phyloP scores from a whole-genome alignment of 2,329 filamentous ascomycete species.

The Metarhizium humberi region DNA sequence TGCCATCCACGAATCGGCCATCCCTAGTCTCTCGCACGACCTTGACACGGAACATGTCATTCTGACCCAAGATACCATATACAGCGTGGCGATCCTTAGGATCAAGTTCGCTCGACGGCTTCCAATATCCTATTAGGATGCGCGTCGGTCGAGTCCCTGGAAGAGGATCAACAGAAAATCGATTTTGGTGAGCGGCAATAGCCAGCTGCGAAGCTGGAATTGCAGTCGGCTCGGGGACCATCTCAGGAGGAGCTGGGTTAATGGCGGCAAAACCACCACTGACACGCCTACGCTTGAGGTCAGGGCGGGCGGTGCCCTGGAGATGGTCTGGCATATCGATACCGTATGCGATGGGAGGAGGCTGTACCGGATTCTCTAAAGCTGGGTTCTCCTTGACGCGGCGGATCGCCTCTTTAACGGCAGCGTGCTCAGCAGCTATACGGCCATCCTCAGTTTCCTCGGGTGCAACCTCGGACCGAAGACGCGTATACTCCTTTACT shows the following conservation, averaged over 20 bases:
- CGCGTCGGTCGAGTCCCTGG: slow-evolving; percentile 46
- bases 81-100: slow-evolving; percentile 49
- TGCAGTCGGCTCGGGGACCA: neutral
- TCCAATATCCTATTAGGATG: slow-evolving; percentile 52
- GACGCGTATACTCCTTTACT: slow-evolving; percentile 53
- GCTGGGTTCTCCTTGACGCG: slow-evolving; percentile 33
- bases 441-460: slow-evolving; percentile 30
- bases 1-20: slow-evolving; percentile 46
- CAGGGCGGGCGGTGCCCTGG: slow-evolving; percentile 23
- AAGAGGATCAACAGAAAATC: slow-evolving; percentile 29
- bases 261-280: slow-evolving; percentile 26
- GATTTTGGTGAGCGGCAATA: slow-evolving; percentile 10
- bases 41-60: slow-evolving; percentile 58
- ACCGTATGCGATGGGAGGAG: slow-evolving; percentile 41
- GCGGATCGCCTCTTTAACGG: slow-evolving; percentile 37
- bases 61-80: slow-evolving; percentile 51
- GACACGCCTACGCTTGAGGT: slow-evolving; percentile 38
- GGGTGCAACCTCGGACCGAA: slow-evolving; percentile 30
- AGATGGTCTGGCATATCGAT: slow-evolving; percentile 35
- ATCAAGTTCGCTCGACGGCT: slow-evolving; percentile 37
- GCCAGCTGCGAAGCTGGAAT: slow-evolving; percentile 13
- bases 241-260: slow-evolving; percentile 16
- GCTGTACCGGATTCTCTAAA: slow-evolving; percentile 30
- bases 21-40: slow-evolving; percentile 51
- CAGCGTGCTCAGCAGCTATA: slow-evolving; percentile 28